These are phyloP conservation scores for Ulota crispa DNA, from an alignment of 225 moss, liverwort and hornwort species.

Conservation along the genomic window DNA sequence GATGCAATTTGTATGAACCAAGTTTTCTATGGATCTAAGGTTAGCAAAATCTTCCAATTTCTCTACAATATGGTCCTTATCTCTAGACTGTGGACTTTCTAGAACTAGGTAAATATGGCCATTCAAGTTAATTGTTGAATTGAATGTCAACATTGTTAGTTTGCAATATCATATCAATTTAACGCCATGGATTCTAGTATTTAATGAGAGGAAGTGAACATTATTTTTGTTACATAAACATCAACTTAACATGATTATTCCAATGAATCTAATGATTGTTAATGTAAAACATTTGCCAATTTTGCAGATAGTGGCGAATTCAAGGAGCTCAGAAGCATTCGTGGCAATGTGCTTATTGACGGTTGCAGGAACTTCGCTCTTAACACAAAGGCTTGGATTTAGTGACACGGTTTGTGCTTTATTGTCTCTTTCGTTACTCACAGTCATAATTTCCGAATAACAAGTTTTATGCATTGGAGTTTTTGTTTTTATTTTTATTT, in stretches of 20 bases:
- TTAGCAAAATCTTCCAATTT: too few species aligned
- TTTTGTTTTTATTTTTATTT: too few species aligned
- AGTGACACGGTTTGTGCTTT: conserved; percentile 84
- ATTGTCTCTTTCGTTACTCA: neutral
- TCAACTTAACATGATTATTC: neutral
- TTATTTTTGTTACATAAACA: neutral
- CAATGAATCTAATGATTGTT: neutral
- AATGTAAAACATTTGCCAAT: too few species aligned
- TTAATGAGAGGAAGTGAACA: neutral
- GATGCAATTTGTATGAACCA: too few species aligned
- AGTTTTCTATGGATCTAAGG: too few species aligned
- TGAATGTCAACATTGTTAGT: neutral
- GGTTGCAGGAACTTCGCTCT: conserved; percentile 87
- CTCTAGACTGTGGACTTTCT: too few species aligned
- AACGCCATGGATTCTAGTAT: neutral
- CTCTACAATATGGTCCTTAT: too few species aligned
- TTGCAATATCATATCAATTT: neutral
- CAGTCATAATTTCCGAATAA: neutral
- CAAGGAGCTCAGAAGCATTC: conserved; percentile 98
- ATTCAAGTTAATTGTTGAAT: neutral
- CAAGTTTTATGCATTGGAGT: neutral
- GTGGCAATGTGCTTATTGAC: conserved; percentile 96
- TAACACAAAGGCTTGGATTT: conserved; percentile 95
- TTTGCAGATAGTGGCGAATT: conserved; percentile 87
- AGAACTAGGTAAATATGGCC: too few species aligned